These are phyloP conservation scores for Pulveroboletus frians DNA, from an alignment of 768 basidiomycete species.

Conservation along the genomic window DNA sequence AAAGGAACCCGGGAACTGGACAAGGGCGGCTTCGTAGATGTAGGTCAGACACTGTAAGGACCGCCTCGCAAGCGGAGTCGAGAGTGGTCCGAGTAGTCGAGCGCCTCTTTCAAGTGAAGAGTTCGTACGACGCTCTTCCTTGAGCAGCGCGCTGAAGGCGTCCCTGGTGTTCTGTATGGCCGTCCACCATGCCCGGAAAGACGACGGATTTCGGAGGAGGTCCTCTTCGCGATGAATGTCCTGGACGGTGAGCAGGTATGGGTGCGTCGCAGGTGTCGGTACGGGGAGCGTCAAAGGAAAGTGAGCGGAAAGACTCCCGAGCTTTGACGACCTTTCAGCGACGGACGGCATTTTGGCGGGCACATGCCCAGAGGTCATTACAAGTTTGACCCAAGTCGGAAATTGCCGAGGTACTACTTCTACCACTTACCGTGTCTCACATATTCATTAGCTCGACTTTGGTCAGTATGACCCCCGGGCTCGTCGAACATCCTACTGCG, in stretches of 20 bases:
- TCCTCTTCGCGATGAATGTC: conserved; percentile 93
- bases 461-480: too few species aligned
- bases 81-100: conserved; percentile 71
- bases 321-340: conserved; percentile 41
- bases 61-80: conserved; percentile 64
- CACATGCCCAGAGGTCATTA: too few species aligned
- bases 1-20: conserved; percentile 83
- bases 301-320: conserved; percentile 48
- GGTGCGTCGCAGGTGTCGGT: conserved; percentile 75
- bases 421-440: too few species aligned
- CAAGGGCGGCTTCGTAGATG: conserved; percentile 90
- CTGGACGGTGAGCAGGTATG: conserved; percentile 63
- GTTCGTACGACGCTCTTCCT: conserved; percentile 44
- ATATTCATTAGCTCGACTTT: too few species aligned
- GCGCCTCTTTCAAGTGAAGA: conserved; percentile 47
- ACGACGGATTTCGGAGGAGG: conserved; percentile 82
- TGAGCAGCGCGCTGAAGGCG: conserved; percentile 50
- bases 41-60: conserved; percentile 82
- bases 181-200: conserved; percentile 90
- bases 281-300: conserved; percentile 86
- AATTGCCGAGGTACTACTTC: too few species aligned
- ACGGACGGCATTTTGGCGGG: conserved; percentile 50
- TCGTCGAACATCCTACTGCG: too few species aligned
- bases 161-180: conserved; percentile 77
- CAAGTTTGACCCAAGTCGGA: too few species aligned